Conservation (phyloP, 495 filamentous ascomycete genomes). For the Neurospora sp. region DNA sequence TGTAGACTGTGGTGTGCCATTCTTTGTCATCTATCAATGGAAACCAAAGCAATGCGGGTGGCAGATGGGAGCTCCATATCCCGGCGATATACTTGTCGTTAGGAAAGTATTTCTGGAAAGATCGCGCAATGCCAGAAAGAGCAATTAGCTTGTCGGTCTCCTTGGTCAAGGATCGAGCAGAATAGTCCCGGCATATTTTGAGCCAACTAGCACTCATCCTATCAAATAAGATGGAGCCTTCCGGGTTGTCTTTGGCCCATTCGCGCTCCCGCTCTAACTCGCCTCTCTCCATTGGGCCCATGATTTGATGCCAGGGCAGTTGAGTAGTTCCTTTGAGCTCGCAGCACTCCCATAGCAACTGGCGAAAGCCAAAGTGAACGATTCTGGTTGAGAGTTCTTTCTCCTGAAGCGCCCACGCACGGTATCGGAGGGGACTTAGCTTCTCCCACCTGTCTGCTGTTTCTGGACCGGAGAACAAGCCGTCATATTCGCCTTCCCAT, state of each 20-base stretch:
- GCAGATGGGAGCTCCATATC: neutral
- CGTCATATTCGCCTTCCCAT: too few relatives aligned
- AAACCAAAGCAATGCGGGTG: neutral
- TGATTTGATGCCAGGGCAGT: neutral
- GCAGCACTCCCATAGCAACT: neutral
- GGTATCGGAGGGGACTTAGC: neutral
- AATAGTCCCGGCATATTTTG: fast-evolving
- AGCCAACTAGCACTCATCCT: neutral
- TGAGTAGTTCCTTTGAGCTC: neutral
- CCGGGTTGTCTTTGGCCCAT: neutral
- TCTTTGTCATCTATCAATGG: too few relatives aligned
- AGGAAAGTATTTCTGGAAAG: neutral
- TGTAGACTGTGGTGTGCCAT: neutral
- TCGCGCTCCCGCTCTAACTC: neutral
- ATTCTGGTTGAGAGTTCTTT: neutral
- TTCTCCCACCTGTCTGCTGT: too few relatives aligned
- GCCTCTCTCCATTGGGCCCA: too few relatives aligned
- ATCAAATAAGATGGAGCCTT: neutral
- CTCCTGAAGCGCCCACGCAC: neutral
- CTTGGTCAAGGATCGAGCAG: fast-evolving
- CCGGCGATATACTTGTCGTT: neutral
- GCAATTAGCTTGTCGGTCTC: neutral
- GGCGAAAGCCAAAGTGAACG: neutral
- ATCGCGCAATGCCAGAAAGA: neutral
- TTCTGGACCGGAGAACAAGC: too few relatives aligned